Base-by-base conservation (phyloP, 352 stramenopile genomes). In the Stephanocyclus meneghinianus region DNA sequence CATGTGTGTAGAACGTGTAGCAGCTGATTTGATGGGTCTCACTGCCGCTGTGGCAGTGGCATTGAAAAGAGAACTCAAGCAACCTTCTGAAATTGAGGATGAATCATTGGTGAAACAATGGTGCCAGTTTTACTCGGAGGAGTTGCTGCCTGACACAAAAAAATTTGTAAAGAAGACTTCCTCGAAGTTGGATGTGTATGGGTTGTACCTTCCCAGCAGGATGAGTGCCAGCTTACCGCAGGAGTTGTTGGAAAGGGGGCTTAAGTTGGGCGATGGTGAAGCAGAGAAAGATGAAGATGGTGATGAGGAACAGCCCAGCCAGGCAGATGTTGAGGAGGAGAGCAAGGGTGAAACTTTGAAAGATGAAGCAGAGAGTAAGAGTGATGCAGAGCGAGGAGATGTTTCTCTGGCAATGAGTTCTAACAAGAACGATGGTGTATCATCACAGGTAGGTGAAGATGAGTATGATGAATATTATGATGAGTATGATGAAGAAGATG, bases 101-200 rank as follows among this genome's bases (percentile, higher is more conserved):
- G 47, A 48, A 32, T 35, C 35, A 32, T 56, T 91, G 11, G 66
- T 94, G 15, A 89, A 85, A 59, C 79, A 87, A 70, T 94, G 90
- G 90, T 93, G 87, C 72, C 76, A 90, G 60, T 92, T 94, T 68
- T 94, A 94, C 63, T 80, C 76, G 9, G 78, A 92, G 57, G 84
- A 92, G 29, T 67, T 93, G 21, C 73, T 91, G 18, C 87, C 87
- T 10, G 80, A 93, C 72, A 91, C 90, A 37, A 86, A 86, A 64
- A 71, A 84, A 15, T 91, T 94, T 85, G 78, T 92, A 3, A 93
- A 94, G 80, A 91, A 87, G 62, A 89, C 81, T 32, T 82, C 85
- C 9, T 63, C 77, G 1, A 92, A 90, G 61, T 72, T 94, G 57
- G 90, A 94, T 80, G 81, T 81, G 13, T 92, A 88, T 78, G 88